Evolutionary conservation across 2,329 filamentous ascomycete genomes (phyloP).

Genomic region (Aspergillus aculeatus): DNA sequence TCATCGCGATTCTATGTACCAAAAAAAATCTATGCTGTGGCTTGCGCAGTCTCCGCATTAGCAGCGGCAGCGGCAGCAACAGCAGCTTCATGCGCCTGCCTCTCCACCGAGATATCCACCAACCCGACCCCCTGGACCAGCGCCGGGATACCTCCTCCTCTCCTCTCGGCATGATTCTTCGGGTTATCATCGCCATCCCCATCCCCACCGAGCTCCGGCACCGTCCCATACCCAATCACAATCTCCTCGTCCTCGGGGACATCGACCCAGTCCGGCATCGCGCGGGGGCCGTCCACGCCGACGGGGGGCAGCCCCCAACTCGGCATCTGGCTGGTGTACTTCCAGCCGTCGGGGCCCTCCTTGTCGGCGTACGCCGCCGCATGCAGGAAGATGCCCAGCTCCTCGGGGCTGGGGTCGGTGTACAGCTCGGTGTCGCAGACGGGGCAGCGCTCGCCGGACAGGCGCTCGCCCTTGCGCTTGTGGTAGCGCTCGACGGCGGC

Average conservation of each 20-base stretch:
- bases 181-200: constrained; percentile 6
- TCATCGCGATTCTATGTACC: too few species aligned
- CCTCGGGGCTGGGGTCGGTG: constrained; percentile 85
- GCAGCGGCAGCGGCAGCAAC: not conserved
- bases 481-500: constrained; percentile 90
- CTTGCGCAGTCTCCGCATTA: not conserved
- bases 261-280: constrained; percentile 54
- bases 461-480: constrained; percentile 85
- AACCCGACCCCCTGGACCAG: constrained; percentile 37
- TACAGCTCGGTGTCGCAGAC: constrained; percentile 86
- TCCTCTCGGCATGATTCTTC: constrained; percentile 3
- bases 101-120: constrained; percentile 30
- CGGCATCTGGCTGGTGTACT: constrained; percentile 80
- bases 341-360: constrained; percentile 70
- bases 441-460: constrained; percentile 80
- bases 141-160: constrained; percentile 22
- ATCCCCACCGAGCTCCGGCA: constrained; percentile 26
- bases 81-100: constrained; percentile 14
- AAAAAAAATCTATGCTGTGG: not conserved
- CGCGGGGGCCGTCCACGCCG: constrained; percentile 68
- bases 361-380: constrained; percentile 85
- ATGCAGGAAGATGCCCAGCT: constrained; percentile 91
- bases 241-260: constrained; percentile 39
- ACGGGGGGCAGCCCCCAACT: constrained; percentile 81
- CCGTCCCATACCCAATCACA: constrained; percentile 37